phyloP scores from a whole-genome alignment of 805 yeast species.

The Ogataea haglerorum region DNA sequence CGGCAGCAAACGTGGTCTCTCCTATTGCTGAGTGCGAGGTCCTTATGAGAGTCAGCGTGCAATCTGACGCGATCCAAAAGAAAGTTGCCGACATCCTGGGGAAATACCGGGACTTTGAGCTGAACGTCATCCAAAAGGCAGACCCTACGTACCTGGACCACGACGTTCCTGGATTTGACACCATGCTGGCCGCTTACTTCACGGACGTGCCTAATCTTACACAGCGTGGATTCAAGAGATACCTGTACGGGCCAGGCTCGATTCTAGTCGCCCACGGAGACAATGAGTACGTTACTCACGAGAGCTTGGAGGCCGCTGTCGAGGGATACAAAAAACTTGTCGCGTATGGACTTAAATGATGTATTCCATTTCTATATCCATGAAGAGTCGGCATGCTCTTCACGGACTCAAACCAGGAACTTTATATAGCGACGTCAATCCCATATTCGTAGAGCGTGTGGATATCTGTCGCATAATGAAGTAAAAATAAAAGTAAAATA shows the following conservation, averaged over 20 bases:
- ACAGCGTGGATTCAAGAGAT: constrained; percentile 38
- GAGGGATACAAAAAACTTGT: constrained; percentile 50
- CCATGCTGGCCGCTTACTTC: constrained; percentile 32
- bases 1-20: constrained; percentile 65
- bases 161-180: constrained; percentile 64
- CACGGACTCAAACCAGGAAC: constrained; percentile 33
- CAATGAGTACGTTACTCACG: constrained; percentile 47
- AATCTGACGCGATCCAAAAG: constrained; percentile 36
- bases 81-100: constrained; percentile 35
- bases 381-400: constrained; percentile 20
- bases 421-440: constrained; percentile 23
- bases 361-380: constrained; percentile 32
- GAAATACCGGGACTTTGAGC: constrained; percentile 23
- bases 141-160: constrained; percentile 50
- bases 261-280: constrained; percentile 60
- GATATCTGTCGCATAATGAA: constrained; percentile 7
- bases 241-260: constrained; percentile 66
- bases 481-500: neutral
- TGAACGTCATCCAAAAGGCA: constrained; percentile 15
- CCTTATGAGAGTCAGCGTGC: constrained; percentile 53
- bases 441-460: constrained; percentile 6
- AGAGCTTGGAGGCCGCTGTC: constrained; percentile 47
- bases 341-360: constrained; percentile 15
- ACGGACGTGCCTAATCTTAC: constrained; percentile 47
- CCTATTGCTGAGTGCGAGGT: constrained; percentile 50